Evolutionary conservation across 2,329 filamentous ascomycete genomes (phyloP), one percentile per base, ranked within the genome.

Genomic region (Xylariomycetidae sp.): DNA sequence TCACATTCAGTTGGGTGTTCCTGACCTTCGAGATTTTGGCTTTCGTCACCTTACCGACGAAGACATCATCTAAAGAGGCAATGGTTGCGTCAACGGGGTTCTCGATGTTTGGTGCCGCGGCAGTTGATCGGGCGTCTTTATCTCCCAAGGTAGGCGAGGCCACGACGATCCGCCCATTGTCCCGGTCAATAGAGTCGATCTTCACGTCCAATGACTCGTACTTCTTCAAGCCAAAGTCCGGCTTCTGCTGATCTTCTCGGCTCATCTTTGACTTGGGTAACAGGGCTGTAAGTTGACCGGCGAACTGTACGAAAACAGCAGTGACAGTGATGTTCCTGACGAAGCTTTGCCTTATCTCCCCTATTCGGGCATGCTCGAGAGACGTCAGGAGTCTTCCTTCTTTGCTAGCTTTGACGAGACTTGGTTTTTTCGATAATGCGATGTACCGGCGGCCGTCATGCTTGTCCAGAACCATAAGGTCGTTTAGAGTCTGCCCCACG

Each of bases 1-100:
- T 77, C 5, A 98, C 87, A 47, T 96, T 96, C 35, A 96, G 67
- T 56, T 98, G 92, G 0, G 90, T 95, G 30, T 82, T 81, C 60
- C 94, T 95, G 53, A 95, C 67, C 0, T 86, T 86, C n/a, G 76
- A 74, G 27, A 98, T 76, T 47, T 74, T 82, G 24, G 85, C 90
- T 53, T 85, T 87, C 6, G 80, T 79, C 29, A 83, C 57, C 44
- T 73, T 82, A 33, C 90, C 90, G 19, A 87, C 68, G 2, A 67
- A 67, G 30, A 95, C 73, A 45, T 95, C 86, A 28, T 79, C 76
- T n/a, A 82, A 67, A 6, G 76, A 73, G 20, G 64, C 68, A 38
- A 85, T 69, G 4, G 64, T 67, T 6, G 71, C 64, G 49, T 93
- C 86, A 6, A 89, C 62, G 3, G 65, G 55, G 28, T 68, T 66